These are phyloP conservation scores for Penicillium paxilli DNA, from an alignment of 495 filamentous ascomycete genomes.

Conservation along the genomic window DNA sequence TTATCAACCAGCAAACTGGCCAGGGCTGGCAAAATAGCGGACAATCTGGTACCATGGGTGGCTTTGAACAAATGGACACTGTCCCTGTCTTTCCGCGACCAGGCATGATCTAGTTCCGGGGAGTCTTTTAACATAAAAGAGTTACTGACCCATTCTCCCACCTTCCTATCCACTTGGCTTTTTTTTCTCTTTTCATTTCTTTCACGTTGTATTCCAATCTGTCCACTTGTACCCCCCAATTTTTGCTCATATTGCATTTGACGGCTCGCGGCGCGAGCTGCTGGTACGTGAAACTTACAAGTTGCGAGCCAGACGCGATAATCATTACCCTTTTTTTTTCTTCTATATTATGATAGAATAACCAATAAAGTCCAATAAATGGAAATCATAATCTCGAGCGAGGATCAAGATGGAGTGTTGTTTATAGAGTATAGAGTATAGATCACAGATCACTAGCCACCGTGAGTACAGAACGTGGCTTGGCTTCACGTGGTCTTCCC, in stretches of 20 bases:
- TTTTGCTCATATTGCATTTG: constrained; percentile 1
- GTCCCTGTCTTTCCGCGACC: constrained; percentile 86
- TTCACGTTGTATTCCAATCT: constrained; percentile 1
- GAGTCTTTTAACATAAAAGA: too few species aligned
- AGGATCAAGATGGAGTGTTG: too few species aligned
- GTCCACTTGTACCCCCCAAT: background rate
- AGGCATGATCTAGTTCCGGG: constrained; percentile 39
- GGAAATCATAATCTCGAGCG: background rate
- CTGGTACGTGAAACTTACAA: background rate
- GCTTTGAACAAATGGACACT: constrained; percentile 74
- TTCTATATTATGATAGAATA: background rate
- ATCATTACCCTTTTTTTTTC: background rate
- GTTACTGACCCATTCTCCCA: constrained; percentile 3
- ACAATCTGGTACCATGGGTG: constrained; percentile 78
- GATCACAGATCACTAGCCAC: too few species aligned
- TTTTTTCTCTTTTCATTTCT: background rate
- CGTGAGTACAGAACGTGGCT: too few species aligned
- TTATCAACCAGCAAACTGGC: constrained; percentile 84
- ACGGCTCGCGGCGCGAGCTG: background rate
- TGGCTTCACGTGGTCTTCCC: too few species aligned
- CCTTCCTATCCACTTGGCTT: background rate
- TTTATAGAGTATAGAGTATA: background rate
- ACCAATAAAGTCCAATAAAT: background rate
- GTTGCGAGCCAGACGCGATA: background rate
- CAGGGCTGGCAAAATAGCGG: constrained; percentile 77